A percentile compares a stretch with the other conserved stretches of the same genome.
These are phyloP conservation scores for Aspergillus asperescens DNA, from an alignment of 495 filamentous ascomycete genomes.

Conservation along the genomic window DNA sequence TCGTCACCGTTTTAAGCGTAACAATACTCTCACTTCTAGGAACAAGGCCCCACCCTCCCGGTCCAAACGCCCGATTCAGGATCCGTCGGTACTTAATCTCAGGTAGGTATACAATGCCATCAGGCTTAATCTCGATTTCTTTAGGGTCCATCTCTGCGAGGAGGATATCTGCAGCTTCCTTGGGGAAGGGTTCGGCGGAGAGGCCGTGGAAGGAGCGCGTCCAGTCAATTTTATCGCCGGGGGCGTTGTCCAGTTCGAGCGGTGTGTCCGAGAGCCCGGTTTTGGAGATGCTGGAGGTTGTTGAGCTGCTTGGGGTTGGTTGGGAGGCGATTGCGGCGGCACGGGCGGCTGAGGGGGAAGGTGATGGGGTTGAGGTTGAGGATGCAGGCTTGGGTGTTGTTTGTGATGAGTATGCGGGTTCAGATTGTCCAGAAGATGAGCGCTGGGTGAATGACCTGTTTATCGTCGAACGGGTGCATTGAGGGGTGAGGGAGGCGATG, in stretches of 20 bases:
- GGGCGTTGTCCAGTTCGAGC: slow-evolving; percentile 35
- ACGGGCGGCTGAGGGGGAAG: slow-evolving; percentile 1
- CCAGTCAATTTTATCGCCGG: slow-evolving; percentile 73
- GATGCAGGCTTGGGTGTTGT: background rate
- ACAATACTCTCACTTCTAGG: slow-evolving; percentile 89
- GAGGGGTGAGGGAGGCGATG: background rate
- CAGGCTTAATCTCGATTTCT: slow-evolving; percentile 93
- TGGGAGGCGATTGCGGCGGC: slow-evolving; percentile 22
- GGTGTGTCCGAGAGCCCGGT: slow-evolving; percentile 50
- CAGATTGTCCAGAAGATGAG: background rate
- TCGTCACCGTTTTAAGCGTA: slow-evolving; percentile 78
- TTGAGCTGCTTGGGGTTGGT: slow-evolving; percentile 28
- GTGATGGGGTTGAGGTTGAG: slow-evolving; percentile 14
- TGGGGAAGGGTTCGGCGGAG: slow-evolving; percentile 65
- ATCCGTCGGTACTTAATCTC: slow-evolving; percentile 98
- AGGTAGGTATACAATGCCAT: slow-evolving; percentile 92
- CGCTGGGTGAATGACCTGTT: slow-evolving; percentile 5
- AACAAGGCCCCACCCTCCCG: slow-evolving; percentile 91
- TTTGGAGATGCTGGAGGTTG: slow-evolving; percentile 47
- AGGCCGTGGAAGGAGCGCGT: slow-evolving; percentile 88
- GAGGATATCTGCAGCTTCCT: slow-evolving; percentile 68
- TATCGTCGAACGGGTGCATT: too few relatives aligned
- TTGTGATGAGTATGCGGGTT: slow-evolving; percentile 16
- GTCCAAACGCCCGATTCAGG: slow-evolving; percentile 85
- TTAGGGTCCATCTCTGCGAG: slow-evolving; percentile 59